Evolutionary conservation across 2,329 filamentous ascomycete species (phyloP), one percentile per base, ranked within the genome.

Genomic region (Dichotomopilus funicola): DNA sequence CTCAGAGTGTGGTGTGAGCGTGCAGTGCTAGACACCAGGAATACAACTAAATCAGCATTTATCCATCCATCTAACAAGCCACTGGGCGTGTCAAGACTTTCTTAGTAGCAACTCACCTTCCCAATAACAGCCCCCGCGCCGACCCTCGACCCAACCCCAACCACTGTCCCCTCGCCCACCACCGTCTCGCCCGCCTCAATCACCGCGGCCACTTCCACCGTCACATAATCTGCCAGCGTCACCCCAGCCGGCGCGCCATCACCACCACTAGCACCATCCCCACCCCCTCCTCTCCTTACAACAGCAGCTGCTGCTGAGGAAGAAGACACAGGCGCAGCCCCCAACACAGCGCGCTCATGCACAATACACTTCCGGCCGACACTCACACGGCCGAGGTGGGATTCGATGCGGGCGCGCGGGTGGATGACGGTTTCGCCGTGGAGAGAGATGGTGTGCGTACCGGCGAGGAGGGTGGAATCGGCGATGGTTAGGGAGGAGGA

Each of bases 341-440:
- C 83, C 12, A 88, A 68, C 27, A 76, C 73, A 7, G 78, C 71
- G 55, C 82, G 75, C 72, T 97, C 94, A 63, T 87, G 83, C 44
- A 97, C 78, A 46, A 96, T 87, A 64, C 88, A 94, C 51, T 87
- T 84, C 56, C 89, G 84, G 33, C 91, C 91, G 57, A 95, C 81
- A 34, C 85, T 84, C 62, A 97, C 84, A 44, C 90, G 86, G 4
- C 90, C 90, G 51, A 86, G 78, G 55, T 84, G 83, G 7, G 92
- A 87, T 65, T 91, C 88, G 55, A 96, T 80, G 59, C 86, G 84
- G 12, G 86, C 82, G 49, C 91, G 88, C 1, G 94, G 91, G 66
- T 97, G 92, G n/a, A 99, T 73, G 6, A 96, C 81, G 3, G 83
- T 86, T 66, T 90, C 85, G 31, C 88, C 79, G 55, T 86, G 86